Conservation (phyloP, 257 asterid genomes). For the Fraxinus quadrangulata region DNA sequence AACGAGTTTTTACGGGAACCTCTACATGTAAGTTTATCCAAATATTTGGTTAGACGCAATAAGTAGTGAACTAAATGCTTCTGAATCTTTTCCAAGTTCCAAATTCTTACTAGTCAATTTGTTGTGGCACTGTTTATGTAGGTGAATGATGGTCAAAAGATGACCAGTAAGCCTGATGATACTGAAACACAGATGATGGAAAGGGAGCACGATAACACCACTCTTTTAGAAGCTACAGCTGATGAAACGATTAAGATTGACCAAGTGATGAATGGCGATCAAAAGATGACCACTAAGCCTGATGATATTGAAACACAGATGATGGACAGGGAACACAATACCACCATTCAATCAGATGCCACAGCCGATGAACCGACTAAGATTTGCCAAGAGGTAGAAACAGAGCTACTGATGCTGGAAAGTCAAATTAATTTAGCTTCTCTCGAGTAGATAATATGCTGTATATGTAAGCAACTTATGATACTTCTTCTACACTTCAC, state of each 20-base stretch:
- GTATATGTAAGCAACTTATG: not conserved
- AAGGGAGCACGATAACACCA: not conserved
- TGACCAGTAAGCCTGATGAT: not conserved
- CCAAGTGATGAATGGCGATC: too few species aligned
- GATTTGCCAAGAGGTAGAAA: not conserved
- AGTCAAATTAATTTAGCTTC: slow-evolving; percentile 4
- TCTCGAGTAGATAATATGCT: not conserved
- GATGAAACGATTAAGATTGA: not conserved
- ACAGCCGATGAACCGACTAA: not conserved
- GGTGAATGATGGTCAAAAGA: slow-evolving; percentile 20
- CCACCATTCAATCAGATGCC: not conserved
- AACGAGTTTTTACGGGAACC: not conserved
- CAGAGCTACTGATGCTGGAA: not conserved
- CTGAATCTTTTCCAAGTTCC: not conserved
- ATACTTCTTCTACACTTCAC: not conserved
- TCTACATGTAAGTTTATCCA: not conserved
- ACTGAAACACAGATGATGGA: slow-evolving; percentile 5
- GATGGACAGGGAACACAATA: not conserved
- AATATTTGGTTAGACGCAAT: not conserved
- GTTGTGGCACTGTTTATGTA: not conserved
- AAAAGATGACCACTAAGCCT: not conserved
- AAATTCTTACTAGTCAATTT: not conserved
- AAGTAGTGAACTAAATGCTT: not conserved
- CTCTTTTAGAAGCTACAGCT: not conserved
- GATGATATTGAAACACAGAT: not conserved